These are phyloP conservation scores for Bipolaris gigantea DNA, from an alignment of 2,329 filamentous ascomycete genomes.

Conservation along the genomic window DNA sequence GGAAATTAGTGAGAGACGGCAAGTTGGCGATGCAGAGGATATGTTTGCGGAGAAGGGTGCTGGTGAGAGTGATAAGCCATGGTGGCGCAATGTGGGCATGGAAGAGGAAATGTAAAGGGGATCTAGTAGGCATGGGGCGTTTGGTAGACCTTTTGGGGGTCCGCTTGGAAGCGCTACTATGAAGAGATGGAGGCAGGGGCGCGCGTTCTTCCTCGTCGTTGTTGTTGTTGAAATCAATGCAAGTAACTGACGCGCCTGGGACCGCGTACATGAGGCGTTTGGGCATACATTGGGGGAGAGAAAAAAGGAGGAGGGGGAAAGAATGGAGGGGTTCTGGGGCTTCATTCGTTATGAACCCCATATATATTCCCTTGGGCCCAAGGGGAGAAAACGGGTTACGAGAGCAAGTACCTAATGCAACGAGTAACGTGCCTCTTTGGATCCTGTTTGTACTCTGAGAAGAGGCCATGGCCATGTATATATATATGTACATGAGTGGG, in stretches of 20 bases:
- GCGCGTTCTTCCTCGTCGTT: background rate
- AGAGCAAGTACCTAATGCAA: background rate
- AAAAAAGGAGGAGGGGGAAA: no score
- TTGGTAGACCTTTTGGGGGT: background rate
- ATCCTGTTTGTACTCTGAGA: background rate
- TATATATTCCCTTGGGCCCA: background rate
- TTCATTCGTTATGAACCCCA: background rate
- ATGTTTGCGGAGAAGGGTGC: constrained; percentile 57
- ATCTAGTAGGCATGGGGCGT: background rate
- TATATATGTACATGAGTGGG: background rate
- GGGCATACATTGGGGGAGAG: background rate
- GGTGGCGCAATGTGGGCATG: constrained; percentile 55
- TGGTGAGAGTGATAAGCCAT: constrained; percentile 34
- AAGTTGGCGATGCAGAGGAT: constrained; percentile 85
- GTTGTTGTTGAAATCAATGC: background rate
- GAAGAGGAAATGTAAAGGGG: constrained; percentile 49
- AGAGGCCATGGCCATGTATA: background rate
- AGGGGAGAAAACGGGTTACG: background rate
- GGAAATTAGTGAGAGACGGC: constrained; percentile 83
- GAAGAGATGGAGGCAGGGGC: background rate
- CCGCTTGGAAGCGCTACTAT: background rate
- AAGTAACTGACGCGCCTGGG: no score
- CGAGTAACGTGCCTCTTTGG: background rate
- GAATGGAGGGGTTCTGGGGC: background rate
- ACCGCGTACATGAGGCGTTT: background rate